Evolutionary conservation across 352 stramenopile species (phyloP).

Genomic region (Phytophthora podocarpi): DNA sequence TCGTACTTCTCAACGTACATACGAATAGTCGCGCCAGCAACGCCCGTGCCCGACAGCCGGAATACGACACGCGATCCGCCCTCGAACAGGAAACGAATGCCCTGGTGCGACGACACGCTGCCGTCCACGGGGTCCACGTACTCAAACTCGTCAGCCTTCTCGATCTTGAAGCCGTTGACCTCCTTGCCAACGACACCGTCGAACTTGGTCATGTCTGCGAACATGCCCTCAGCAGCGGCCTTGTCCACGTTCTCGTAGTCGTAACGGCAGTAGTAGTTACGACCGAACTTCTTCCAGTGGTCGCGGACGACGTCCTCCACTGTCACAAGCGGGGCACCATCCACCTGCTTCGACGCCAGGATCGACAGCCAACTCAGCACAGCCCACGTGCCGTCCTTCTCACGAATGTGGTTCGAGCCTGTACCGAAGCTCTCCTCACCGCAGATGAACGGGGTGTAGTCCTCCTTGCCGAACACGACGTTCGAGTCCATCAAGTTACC

Average conservation of each 20-base stretch:
- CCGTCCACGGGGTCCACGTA: conserved; percentile 99
- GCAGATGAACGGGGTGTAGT: conserved; percentile 99
- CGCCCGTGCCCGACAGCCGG: conserved; percentile 97
- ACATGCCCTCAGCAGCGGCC: conserved; percentile 75
- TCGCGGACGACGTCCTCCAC: conserved; percentile 97
- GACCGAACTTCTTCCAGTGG: conserved; percentile 97
- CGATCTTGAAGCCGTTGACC: conserved; percentile 81
- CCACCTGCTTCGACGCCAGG: conserved; percentile 90
- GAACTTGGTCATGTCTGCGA: conserved; percentile 77
- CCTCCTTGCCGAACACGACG: conserved; percentile 94
- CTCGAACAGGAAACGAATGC: conserved; percentile 95
- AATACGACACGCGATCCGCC: conserved; percentile 97
- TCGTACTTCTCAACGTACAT: conserved; percentile 99
- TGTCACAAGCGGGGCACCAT: conserved; percentile 90
- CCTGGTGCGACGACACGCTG: conserved; percentile 96
- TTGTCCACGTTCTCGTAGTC: conserved; percentile 99
- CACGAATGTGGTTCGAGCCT: conserved; percentile 98
- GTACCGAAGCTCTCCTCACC: conserved; percentile 99
- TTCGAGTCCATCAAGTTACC: conserved; percentile 99
- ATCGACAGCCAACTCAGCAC: conserved; percentile 99
- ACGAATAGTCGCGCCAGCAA: conserved; percentile 96
- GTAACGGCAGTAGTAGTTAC: conserved; percentile 99
- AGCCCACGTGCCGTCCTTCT: conserved; percentile 99
- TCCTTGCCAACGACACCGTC: conserved; percentile 66
- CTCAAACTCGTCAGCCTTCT: conserved; percentile 96